Evolutionary conservation across 371 early-diverging fungal species (phyloP), one percentile per base, ranked within the genome.

Genomic region (Mortierella sp.): DNA sequence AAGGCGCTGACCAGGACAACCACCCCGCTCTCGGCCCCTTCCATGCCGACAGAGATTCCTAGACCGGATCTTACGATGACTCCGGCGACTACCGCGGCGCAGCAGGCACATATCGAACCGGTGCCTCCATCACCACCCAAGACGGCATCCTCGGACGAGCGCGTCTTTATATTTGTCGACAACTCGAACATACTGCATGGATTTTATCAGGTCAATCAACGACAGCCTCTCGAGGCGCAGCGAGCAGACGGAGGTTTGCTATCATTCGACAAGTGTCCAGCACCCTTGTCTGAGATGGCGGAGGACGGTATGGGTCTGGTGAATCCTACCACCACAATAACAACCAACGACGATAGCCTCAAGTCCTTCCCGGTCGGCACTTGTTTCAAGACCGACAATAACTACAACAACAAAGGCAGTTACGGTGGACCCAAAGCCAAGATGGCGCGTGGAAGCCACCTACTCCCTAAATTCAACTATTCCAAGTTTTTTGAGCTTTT

Each of bases 131-230:
- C 50, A 45, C 48, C 38, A 45, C 44, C 75, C 58, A 44, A 74
- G 7, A 3, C 65, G 8, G 65, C 55, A 1, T 26, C 54, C 2
- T 48, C 76, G 52, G 31, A 65, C 6, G 75, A 79, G 24, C 78
- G 83, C 2, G 75, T 84, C 28, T 84, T 80, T 84, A 82, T 89
- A 68, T 89, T 89, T 68, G 80, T 89, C 9, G 89, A 89, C 80
- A 88, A 89, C 80, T 89, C 89, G 16, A 89, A 89, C 38, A 89
- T 89, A 24, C 71, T 88, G 7, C 80, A 76, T 11, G 89, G 89
- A 34, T 88, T 87, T 72, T 80, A 84, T 38, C 80, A 87, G 2
- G 78, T 72, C 63, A 74, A 77, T 34, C 83, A 76, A 52, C 47
- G 48, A 47, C 76, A 84, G 8, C 57, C 11, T 14, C 16, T 55